Evolutionary conservation across 2,329 filamentous ascomycete genomes (phyloP).

Genomic region (Onygenales sp.): DNA sequence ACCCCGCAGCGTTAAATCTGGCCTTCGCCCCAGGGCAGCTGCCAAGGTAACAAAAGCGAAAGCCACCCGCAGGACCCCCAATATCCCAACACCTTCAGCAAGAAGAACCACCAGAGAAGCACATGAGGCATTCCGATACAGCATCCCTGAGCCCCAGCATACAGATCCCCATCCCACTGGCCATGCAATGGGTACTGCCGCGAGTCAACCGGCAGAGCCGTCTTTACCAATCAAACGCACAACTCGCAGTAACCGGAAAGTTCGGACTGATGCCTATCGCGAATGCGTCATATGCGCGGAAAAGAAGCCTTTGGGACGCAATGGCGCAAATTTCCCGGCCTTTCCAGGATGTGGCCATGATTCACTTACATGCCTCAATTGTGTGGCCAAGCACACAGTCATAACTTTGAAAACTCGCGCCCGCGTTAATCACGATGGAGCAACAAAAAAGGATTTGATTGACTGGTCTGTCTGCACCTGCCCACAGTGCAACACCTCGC

Average conservation of each 20-base stretch:
- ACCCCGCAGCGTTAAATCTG: no score
- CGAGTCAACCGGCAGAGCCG: not conserved
- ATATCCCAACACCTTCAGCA: no score
- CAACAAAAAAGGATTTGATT: not conserved
- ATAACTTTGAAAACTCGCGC: conserved; percentile 1
- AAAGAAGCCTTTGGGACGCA: conserved; percentile 1
- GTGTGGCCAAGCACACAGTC: conserved; percentile 5
- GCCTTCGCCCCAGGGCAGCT: no score
- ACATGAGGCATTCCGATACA: no score
- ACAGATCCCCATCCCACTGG: not conserved
- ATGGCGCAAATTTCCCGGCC: conserved; percentile 5
- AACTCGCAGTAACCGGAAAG: not conserved
- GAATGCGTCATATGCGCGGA: conserved; percentile 9
- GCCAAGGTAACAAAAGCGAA: no score
- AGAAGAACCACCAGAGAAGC: no score
- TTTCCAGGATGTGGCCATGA: conserved; percentile 6
- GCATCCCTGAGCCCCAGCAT: no score
- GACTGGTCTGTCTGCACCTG: conserved; percentile 8
- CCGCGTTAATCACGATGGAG: not conserved
- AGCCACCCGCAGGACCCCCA: no score
- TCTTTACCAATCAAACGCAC: not conserved
- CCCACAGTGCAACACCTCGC: conserved; percentile 1
- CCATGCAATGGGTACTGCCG: not conserved
- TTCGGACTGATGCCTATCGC: not conserved
- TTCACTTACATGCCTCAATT: conserved; percentile 5